Conservation (phyloP, 2,329 filamentous ascomycete species). For the Huntiella moniliformis region DNA sequence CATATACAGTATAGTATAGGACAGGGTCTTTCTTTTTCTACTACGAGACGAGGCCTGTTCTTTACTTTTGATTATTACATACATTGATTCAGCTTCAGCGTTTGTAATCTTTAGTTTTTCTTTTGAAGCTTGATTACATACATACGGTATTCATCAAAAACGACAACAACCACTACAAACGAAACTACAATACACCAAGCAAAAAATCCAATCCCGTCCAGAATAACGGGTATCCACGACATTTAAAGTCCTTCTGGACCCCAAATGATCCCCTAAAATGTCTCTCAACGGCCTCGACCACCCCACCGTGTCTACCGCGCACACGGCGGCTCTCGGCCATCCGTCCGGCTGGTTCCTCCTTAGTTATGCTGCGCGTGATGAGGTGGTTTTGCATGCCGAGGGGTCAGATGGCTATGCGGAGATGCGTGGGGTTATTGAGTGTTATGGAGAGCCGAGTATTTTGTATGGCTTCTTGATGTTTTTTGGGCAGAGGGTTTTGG, state of each 20-base stretch:
- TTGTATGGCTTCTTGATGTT: constrained; percentile 87
- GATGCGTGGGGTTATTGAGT: constrained; percentile 56
- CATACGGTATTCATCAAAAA: no score
- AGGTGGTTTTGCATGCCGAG: constrained; percentile 56
- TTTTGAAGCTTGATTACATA: no score
- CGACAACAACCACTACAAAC: no score
- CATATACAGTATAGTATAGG: no score
- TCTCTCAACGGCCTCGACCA: constrained; percentile 90
- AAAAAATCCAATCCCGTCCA: no score
- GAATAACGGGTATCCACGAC: no score
- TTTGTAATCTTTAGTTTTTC: no score
- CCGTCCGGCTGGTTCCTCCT: constrained; percentile 94
- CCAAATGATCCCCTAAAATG: constrained; percentile 25
- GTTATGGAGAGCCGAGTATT: constrained; percentile 69
- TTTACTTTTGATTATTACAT: neutral
- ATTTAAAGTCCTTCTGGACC: no score
- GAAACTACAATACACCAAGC: no score
- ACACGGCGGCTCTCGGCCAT: constrained; percentile 61
- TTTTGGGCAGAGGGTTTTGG: constrained; percentile 68
- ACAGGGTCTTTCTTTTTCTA: neutral
- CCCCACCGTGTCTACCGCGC: constrained; percentile 62
- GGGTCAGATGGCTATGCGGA: constrained; percentile 73
- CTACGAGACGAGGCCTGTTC: no score
- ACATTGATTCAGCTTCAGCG: neutral
- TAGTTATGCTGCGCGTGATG: constrained; percentile 77